These are phyloP conservation scores for Arthroderma sp. DNA, from an alignment of 2,329 filamentous ascomycete species.

Conservation along the genomic window DNA sequence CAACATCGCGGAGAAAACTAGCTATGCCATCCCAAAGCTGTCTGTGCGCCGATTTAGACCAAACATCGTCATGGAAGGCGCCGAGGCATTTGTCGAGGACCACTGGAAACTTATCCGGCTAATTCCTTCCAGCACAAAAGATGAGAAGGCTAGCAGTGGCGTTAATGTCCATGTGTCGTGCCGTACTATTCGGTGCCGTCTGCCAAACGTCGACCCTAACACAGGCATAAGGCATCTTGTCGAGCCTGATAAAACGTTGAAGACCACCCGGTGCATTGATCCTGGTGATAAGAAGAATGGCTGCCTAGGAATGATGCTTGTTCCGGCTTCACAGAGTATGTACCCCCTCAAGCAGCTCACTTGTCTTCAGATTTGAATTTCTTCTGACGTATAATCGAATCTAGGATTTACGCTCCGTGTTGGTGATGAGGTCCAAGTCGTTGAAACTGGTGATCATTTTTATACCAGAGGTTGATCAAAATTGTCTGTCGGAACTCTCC, in stretches of 20 bases:
- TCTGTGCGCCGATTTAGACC: slow-evolving; percentile 44
- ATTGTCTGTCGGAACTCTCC: too few relatives aligned
- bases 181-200: slow-evolving; percentile 44
- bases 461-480: slow-evolving; percentile 22
- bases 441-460: slow-evolving; percentile 31
- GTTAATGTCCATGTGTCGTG: slow-evolving; percentile 37
- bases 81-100: slow-evolving; percentile 43
- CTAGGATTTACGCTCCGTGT: slow-evolving; percentile 23
- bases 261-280: slow-evolving; percentile 39
- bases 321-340: slow-evolving; percentile 20
- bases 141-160: slow-evolving; percentile 15
- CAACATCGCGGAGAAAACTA: slow-evolving; percentile 35
- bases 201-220: slow-evolving; percentile 47
- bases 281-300: slow-evolving; percentile 35
- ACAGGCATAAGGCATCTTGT: slow-evolving; percentile 36
- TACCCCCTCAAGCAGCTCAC: slow-evolving; percentile 2
- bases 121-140: neutral
- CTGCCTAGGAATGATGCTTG: slow-evolving; percentile 42
- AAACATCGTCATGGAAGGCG: slow-evolving; percentile 45
- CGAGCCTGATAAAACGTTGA: slow-evolving; percentile 39
- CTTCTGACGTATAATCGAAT: slow-evolving; percentile 3
- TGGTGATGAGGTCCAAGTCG: slow-evolving; percentile 27
- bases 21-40: slow-evolving; percentile 27
- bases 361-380: neutral
- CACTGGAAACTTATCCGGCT: slow-evolving; percentile 41